Evolutionary conservation across 1,139 yeast genomes (phyloP), one percentile per base, ranked within the genome.

Genomic region (Suhomyces coccinellae): DNA sequence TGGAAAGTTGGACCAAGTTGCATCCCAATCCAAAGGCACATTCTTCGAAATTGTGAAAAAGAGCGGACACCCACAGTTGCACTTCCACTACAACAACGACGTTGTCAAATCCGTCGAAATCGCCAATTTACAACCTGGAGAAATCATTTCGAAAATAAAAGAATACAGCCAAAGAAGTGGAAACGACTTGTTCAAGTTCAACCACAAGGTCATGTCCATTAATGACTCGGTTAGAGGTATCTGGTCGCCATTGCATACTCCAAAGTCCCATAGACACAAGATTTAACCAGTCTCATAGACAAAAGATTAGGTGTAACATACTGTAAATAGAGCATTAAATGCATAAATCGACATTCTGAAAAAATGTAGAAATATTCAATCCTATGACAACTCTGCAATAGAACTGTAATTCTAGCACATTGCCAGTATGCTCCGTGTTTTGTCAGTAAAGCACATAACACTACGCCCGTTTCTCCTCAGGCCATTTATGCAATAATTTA

Each of bases 191-290:
- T 67, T 71, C 63, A 74, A 73, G 55, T 72, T 55, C 59, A 74
- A 74, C 63, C 83, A 85, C 53, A 85, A 86, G 55, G 98, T 93
- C 35, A 79, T 82, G 63, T 85, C 96, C 36, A 66, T 77, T 49
- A 93, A 91, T 64, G 81, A 80, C 49, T 85, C 96, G 41, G 93
- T 93, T 14, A 85, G 99, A 76, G 99, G 99, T 58, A 77, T 93
- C 43, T 93, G 99, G 99, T 89, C 97, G 40, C 99, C 99, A 46
- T 76, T 93, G 73, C 97, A 93, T 63, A 82, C 79, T 43, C 83
- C 82, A 49, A 85, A 87, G 63, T 72, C 73, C 33, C 73, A 72
- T 61, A 82, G 95, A 68, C 84, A 80, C 70, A 83, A 77, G 60
- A 79, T 88, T 45, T 87, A 71, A 61, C 29, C 62, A 82, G 63